These are phyloP conservation scores for Ceratocystis diversiconidia DNA, from an alignment of 2,329 filamentous ascomycete genomes.

Conservation along the genomic window DNA sequence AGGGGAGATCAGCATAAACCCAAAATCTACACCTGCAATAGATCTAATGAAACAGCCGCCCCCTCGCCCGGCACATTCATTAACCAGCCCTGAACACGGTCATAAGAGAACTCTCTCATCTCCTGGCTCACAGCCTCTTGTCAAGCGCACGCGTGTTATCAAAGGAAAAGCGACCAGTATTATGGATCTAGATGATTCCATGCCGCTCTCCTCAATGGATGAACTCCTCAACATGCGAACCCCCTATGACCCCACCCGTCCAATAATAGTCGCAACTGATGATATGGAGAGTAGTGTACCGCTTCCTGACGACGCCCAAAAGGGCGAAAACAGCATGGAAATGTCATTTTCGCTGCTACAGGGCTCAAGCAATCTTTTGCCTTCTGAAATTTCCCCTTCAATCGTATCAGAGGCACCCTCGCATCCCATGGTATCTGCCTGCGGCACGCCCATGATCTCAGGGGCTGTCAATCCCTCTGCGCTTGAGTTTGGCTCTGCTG, in stretches of 20 bases:
- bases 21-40: not conserved
- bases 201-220: slow-evolving; percentile 15
- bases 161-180: not conserved
- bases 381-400: not conserved
- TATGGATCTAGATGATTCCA: slow-evolving; percentile 16
- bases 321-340: not conserved
- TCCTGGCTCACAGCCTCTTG: slow-evolving; percentile 13
- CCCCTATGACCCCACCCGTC: slow-evolving; percentile 16
- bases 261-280: slow-evolving; percentile 15
- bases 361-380: not conserved
- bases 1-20: not conserved
- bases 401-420: slow-evolving; percentile 25
- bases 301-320: not conserved
- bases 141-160: slow-evolving; percentile 15
- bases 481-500: slow-evolving; percentile 22
- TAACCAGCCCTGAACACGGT: slow-evolving; percentile 7
- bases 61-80: slow-evolving; percentile 4
- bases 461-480: slow-evolving; percentile 23
- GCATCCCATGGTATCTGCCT: slow-evolving; percentile 15
- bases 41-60: slow-evolving; percentile 12
- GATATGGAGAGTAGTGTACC: slow-evolving; percentile 3
- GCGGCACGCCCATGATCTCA: slow-evolving; percentile 11
- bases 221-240: slow-evolving; percentile 14
- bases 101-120: slow-evolving; percentile 17
- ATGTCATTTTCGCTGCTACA: slow-evolving; percentile 9